Evolutionary conservation across 2,329 filamentous ascomycete species (phyloP).

Genomic region (Penicillium palitans): DNA sequence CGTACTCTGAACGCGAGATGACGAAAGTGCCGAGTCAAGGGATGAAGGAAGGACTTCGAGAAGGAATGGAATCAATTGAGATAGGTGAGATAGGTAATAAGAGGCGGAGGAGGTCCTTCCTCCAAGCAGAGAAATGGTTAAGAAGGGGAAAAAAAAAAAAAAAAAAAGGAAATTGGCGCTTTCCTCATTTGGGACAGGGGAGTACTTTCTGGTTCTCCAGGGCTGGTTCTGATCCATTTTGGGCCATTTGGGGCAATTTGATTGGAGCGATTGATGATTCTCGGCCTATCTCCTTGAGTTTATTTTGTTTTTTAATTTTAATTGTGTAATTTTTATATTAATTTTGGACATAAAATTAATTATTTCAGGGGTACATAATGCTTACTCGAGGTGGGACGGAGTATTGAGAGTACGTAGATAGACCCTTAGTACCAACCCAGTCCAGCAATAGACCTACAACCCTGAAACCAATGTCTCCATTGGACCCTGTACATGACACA

Average conservation of each 20-base stretch:
- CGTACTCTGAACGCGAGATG: slow-evolving; percentile 5
- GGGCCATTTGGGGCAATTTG: not conserved
- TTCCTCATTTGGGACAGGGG: slow-evolving; percentile 1
- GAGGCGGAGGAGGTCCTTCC: not conserved
- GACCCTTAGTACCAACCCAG: not conserved
- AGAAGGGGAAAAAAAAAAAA: not conserved
- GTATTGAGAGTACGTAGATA: too few species aligned
- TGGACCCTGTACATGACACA: not conserved
- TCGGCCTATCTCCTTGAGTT: not conserved
- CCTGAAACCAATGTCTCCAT: not conserved
- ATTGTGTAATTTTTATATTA: not conserved
- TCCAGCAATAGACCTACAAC: not conserved
- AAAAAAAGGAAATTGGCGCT: not conserved
- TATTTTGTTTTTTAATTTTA: not conserved
- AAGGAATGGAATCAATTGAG: slow-evolving; percentile 1
- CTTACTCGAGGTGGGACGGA: too few species aligned
- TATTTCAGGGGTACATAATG: not conserved
- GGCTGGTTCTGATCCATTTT: not conserved
- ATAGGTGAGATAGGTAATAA: not conserved
- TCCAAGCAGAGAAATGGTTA: not conserved
- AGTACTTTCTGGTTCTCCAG: not conserved
- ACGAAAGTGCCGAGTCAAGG: slow-evolving; percentile 13
- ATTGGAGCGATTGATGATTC: not conserved
- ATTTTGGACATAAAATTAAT: not conserved
- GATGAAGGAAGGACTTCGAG: not conserved